A percentile compares a stretch with the other conserved stretches of the same genome.
Evolutionary conservation across 805 yeast genomes (phyloP).

Genomic region (Starmerella riodocensis): DNA sequence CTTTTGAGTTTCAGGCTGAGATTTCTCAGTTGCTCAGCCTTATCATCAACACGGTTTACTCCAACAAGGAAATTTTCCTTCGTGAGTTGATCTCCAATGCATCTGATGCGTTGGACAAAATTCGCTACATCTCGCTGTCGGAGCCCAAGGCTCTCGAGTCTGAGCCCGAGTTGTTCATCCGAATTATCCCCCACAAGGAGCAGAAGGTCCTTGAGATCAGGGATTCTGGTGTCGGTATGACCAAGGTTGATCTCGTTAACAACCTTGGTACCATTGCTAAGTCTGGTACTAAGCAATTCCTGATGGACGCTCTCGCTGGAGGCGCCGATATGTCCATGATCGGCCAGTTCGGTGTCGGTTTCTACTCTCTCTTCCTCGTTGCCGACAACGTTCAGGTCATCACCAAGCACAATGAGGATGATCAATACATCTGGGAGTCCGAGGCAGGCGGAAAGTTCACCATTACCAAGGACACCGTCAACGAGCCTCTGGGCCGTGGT

Average conservation of each 20-base stretch:
- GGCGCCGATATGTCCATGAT: slow-evolving; percentile 99
- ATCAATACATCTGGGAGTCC: slow-evolving; percentile 99
- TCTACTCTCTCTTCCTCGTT: slow-evolving; percentile 97
- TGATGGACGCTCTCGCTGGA: slow-evolving; percentile 95
- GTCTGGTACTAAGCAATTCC: slow-evolving; percentile 96
- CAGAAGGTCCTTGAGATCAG: slow-evolving; percentile 88
- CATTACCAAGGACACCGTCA: slow-evolving; percentile 75
- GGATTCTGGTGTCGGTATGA: slow-evolving; percentile 99
- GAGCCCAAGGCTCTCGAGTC: slow-evolving; percentile 85
- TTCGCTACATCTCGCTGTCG: slow-evolving; percentile 89
- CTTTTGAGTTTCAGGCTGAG: slow-evolving; percentile 94
- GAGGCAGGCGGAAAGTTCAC: slow-evolving; percentile 99
- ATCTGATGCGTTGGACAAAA: slow-evolving; percentile 97
- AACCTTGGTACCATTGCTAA: slow-evolving; percentile 99
- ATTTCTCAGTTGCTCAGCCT: slow-evolving; percentile 99
- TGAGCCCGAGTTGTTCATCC: slow-evolving; percentile 92
- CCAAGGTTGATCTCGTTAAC: slow-evolving; percentile 97
- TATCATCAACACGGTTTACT: slow-evolving; percentile 98
- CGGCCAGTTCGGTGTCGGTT: slow-evolving; percentile 99
- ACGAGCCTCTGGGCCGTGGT: slow-evolving; percentile 90
- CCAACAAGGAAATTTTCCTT: slow-evolving; percentile 96
- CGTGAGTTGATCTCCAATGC: slow-evolving; percentile 99
- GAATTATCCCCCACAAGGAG: slow-evolving; percentile 95
- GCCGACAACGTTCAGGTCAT: slow-evolving; percentile 98
- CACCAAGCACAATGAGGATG: slow-evolving; percentile 97